A percentile compares a stretch with the other conserved stretches of the same genome.
Conservation (phyloP, 2,329 filamentous ascomycete genomes). For the Colletotrichum salicis region DNA sequence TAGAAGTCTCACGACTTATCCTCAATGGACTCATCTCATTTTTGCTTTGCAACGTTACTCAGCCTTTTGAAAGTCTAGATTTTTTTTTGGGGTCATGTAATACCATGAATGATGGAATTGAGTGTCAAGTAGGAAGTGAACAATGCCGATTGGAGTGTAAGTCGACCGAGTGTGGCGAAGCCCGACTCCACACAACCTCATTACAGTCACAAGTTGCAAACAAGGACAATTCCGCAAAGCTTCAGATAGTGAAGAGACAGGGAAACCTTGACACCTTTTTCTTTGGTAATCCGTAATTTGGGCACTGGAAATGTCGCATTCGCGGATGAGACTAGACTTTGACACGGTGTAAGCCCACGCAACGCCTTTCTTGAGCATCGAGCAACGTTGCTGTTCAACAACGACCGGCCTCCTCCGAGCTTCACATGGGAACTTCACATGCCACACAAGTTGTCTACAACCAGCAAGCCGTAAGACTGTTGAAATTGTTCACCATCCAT, state of each 20-base stretch:
- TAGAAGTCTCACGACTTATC: conserved; percentile 1
- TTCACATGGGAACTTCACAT: neutral
- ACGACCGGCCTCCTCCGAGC: neutral
- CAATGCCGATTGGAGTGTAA: neutral
- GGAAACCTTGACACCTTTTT: neutral
- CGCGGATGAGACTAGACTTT: neutral
- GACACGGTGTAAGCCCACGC: neutral
- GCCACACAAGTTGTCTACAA: neutral
- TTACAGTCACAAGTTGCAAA: neutral
- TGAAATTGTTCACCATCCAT: neutral
- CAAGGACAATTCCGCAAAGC: neutral
- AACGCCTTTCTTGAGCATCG: neutral
- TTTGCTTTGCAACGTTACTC: neutral
- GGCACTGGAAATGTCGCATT: neutral
- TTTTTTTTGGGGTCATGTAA: too few relatives aligned
- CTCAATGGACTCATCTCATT: neutral
- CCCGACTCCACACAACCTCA: neutral
- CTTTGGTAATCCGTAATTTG: neutral
- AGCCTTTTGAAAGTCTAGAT: neutral
- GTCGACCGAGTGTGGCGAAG: neutral
- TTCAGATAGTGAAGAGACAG: neutral
- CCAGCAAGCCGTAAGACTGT: neutral
- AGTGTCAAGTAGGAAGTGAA: neutral
- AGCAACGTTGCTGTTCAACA: neutral
- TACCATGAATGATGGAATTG: neutral